A percentile compares a stretch with the other conserved stretches of the same genome.
Evolutionary conservation across 108 stramenopile genomes (phyloP).

Genomic region (Cyclotella atomus): DNA sequence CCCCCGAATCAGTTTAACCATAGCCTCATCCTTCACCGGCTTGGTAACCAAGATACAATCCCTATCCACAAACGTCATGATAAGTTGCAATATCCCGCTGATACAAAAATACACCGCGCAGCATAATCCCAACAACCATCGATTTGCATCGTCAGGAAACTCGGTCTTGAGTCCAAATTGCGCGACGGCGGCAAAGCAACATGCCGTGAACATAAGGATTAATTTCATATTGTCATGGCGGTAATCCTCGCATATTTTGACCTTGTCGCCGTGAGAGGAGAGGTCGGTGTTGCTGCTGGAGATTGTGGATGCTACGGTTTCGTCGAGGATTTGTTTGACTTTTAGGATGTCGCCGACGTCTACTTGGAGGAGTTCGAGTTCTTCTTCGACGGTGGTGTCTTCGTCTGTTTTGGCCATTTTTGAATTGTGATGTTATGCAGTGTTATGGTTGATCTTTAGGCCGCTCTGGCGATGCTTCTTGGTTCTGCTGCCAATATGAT

Average conservation of each 20-base stretch:
- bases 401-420: slow-evolving; percentile 18
- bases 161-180: slow-evolving; percentile 91
- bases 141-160: slow-evolving; percentile 82
- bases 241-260: slow-evolving; percentile 79
- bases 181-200: slow-evolving; percentile 90
- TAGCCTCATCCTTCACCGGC: slow-evolving; percentile 47
- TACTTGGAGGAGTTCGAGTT: slow-evolving; percentile 86
- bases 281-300: slow-evolving; percentile 60
- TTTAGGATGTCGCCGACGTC: slow-evolving; percentile 96
- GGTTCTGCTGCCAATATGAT: not conserved
- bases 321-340: slow-evolving; percentile 97
- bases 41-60: slow-evolving; percentile 91
- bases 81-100: slow-evolving; percentile 88
- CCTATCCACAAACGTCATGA: slow-evolving; percentile 92
- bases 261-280: slow-evolving; percentile 48
- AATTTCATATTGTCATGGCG: slow-evolving; percentile 92
- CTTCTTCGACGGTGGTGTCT: slow-evolving; percentile 52
- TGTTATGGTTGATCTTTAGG: not conserved
- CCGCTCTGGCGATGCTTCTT: not conserved
- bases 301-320: slow-evolving; percentile 84
- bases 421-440: not conserved
- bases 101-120: slow-evolving; percentile 91
- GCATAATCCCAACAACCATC: slow-evolving; percentile 89
- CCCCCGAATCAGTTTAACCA: slow-evolving; percentile 44
- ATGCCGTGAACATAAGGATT: slow-evolving; percentile 87